These are phyloP conservation scores for Skeletonema grethae DNA, from an alignment of 108 stramenopile genomes.

Conservation along the genomic window DNA sequence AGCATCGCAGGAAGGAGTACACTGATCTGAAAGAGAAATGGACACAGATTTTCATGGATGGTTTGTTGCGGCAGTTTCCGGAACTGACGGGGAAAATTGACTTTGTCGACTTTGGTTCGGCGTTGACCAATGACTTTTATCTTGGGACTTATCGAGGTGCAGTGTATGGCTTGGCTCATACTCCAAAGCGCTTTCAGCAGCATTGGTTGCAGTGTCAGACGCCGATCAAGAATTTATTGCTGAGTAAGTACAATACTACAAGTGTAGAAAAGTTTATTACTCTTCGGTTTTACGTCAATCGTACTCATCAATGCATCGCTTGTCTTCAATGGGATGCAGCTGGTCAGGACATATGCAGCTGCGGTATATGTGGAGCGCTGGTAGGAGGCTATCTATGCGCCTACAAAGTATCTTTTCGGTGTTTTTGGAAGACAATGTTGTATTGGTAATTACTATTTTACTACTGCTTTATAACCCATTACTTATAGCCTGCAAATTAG, in stretches of 20 bases:
- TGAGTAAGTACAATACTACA: not conserved
- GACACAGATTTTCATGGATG: conserved; percentile 24
- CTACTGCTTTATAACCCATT: not conserved
- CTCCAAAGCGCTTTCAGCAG: conserved; percentile 32
- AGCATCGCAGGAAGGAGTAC: conserved; percentile 41
- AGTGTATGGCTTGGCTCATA: conserved; percentile 45
- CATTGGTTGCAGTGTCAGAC: conserved; percentile 37
- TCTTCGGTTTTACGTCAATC: not conserved
- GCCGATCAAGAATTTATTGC: conserved; percentile 32
- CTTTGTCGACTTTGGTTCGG: conserved; percentile 50
- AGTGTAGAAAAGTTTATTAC: not conserved
- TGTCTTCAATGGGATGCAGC: not conserved
- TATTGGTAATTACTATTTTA: conserved; percentile 6
- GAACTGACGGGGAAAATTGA: conserved; percentile 39
- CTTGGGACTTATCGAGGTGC: conserved; percentile 51
- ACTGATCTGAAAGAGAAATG: conserved; percentile 40
- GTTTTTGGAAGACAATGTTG: conserved; percentile 22
- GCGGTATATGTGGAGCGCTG: conserved; percentile 43
- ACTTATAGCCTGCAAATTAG: not conserved
- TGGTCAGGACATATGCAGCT: conserved; percentile 40
- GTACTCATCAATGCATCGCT: not conserved
- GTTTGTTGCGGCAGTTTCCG: conserved; percentile 33
- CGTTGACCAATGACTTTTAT: conserved; percentile 55
- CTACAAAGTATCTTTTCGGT: conserved; percentile 25
- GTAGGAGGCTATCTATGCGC: conserved; percentile 40